phyloP scores from a whole-genome alignment of 208 protist species.

The Acanthamoeba sp. region DNA sequence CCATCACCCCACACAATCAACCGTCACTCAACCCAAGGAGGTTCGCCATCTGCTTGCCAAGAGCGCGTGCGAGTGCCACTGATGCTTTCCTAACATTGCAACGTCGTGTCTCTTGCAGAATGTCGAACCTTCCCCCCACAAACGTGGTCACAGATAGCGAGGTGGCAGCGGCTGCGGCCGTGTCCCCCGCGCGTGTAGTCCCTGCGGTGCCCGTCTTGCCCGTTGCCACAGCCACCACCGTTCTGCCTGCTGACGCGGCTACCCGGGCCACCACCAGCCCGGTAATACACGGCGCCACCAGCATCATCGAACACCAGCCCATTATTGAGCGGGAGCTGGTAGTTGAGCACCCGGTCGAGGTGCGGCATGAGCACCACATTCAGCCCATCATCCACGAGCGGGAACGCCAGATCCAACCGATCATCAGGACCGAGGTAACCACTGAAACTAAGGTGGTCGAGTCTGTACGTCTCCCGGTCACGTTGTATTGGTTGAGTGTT shows the following conservation, averaged over 20 bases:
- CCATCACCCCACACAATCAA: too few relatives aligned
- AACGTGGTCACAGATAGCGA: too few relatives aligned
- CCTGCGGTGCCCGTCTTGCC: not conserved
- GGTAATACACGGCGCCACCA: not conserved
- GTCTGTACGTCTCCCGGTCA: not conserved
- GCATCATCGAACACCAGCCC: conserved; percentile 9
- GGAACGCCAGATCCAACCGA: conserved; percentile 8
- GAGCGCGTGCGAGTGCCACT: too few relatives aligned
- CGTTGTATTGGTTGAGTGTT: not conserved
- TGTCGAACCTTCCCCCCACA: too few relatives aligned
- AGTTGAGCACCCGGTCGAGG: conserved; percentile 6
- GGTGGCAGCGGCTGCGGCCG: too few relatives aligned
- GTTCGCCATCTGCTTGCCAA: too few relatives aligned
- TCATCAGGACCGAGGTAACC: not conserved
- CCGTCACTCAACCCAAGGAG: too few relatives aligned
- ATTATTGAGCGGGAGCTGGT: conserved; percentile 13
- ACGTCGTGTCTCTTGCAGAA: too few relatives aligned
- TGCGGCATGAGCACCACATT: conserved; percentile 21
- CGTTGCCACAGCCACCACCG: not conserved
- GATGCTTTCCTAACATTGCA: too few relatives aligned
- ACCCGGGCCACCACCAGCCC: not conserved
- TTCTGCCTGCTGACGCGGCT: not conserved
- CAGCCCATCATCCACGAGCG: conserved; percentile 34
- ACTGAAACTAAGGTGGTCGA: not conserved
- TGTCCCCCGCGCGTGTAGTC: not conserved